phyloP scores from a whole-genome alignment of 306 rosid species.

The Benincasa hispida region DNA sequence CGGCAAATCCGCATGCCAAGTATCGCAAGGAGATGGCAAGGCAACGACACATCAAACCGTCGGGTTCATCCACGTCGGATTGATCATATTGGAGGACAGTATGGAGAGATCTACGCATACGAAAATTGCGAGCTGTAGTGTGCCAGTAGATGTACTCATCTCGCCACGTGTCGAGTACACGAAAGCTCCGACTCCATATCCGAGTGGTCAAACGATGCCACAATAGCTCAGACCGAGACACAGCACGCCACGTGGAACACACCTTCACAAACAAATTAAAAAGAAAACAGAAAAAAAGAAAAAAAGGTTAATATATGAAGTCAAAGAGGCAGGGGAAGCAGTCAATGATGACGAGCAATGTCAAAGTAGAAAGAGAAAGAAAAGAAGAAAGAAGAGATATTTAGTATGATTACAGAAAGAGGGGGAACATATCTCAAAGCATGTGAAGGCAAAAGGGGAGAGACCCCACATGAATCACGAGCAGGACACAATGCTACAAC shows the following conservation, averaged over 20 bases:
- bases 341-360: neutral
- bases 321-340: neutral
- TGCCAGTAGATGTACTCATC: slow-evolving; percentile 61
- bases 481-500: neutral
- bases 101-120: neutral
- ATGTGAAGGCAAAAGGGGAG: neutral
- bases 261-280: slow-evolving; percentile 32
- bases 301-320: neutral
- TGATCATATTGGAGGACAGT: slow-evolving; percentile 27
- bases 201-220: slow-evolving; percentile 44
- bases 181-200: slow-evolving; percentile 56
- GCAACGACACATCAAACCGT: slow-evolving; percentile 44
- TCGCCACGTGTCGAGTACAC: slow-evolving; percentile 40
- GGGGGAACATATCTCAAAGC: neutral
- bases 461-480: slow-evolving; percentile 5
- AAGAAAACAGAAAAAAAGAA: too few species aligned
- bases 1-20: slow-evolving; percentile 71
- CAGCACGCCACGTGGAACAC: slow-evolving; percentile 73
- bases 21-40: slow-evolving; percentile 52
- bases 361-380: neutral
- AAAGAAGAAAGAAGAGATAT: neutral
- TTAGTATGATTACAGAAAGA: neutral
- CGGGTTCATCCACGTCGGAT: slow-evolving; percentile 22
- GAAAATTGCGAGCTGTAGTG: slow-evolving; percentile 49
- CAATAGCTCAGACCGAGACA: slow-evolving; percentile 47